Conservation (phyloP, 2,329 filamentous ascomycete genomes). For the Sclerotinia trifoliorum region DNA sequence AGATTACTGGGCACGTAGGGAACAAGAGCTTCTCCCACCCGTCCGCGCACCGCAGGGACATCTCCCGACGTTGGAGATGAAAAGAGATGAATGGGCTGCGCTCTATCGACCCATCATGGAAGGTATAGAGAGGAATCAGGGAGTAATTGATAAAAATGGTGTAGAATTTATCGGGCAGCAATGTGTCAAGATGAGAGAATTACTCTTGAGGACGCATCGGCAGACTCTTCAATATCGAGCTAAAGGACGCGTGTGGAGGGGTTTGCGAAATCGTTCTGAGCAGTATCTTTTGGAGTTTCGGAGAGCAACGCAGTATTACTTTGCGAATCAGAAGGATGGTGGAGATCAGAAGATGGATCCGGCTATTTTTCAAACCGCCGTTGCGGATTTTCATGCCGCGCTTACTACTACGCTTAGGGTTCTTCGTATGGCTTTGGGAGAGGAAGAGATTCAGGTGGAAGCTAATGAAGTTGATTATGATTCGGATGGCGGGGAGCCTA, state of each 20-base stretch:
- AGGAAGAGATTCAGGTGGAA: slow-evolving; percentile 7
- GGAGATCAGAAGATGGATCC: not conserved
- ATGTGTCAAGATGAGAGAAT: not conserved
- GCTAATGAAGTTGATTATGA: slow-evolving; percentile 9
- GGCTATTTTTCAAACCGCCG: not conserved
- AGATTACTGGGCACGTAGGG: not conserved
- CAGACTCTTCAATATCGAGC: slow-evolving; percentile 22
- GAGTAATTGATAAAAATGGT: not conserved
- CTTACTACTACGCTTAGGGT: not conserved
- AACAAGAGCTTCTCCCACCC: not conserved
- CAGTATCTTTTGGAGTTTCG: slow-evolving; percentile 12
- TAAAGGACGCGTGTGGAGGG: slow-evolving; percentile 29
- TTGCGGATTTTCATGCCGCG: slow-evolving; percentile 12
- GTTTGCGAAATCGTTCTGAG: slow-evolving; percentile 14
- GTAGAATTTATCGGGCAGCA: not conserved
- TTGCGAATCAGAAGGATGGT: not conserved
- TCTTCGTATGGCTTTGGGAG: not conserved
- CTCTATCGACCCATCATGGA: not conserved
- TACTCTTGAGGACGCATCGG: not conserved
- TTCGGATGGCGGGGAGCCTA: slow-evolving; percentile 5
- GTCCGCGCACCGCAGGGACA: not conserved
- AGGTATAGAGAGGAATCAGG: not conserved
- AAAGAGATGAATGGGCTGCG: not conserved
- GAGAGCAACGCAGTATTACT: slow-evolving; percentile 13
- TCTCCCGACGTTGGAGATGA: not conserved